Evolutionary conservation across 768 basidiomycete genomes (phyloP).

Genomic region (Hygrocybe punicea): DNA sequence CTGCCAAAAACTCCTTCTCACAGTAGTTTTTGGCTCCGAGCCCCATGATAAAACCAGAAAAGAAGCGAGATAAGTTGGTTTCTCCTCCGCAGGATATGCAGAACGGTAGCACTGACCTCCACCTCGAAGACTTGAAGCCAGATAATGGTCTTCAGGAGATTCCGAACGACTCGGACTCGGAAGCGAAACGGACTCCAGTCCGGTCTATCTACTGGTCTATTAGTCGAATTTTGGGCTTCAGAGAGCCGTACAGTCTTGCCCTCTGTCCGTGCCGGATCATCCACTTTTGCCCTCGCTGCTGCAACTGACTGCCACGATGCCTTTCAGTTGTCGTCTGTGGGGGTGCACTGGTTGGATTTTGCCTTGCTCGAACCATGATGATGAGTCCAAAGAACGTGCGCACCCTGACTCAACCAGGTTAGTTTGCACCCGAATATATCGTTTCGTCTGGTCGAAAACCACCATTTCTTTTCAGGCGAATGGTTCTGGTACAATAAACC

Average conservation of each 20-base stretch:
- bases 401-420: constrained; percentile 3
- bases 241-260: constrained; percentile 20
- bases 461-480: constrained; percentile 18
- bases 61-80: no score
- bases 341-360: constrained; percentile 26
- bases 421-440: neutral
- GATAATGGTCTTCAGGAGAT: no score
- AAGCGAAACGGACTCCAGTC: no score
- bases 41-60: no score
- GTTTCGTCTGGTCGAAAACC: neutral
- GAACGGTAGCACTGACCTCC: no score
- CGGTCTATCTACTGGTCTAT: constrained; percentile 20
- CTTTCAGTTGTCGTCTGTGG: constrained; percentile 22
- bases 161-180: no score
- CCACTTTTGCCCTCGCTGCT: neutral
- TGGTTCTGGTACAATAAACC: constrained; percentile 23
- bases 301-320: neutral
- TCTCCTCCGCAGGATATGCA: no score
- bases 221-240: constrained; percentile 26
- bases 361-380: constrained; percentile 18
- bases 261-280: constrained; percentile 13
- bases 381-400: constrained; percentile 16
- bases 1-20: no score
- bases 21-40: no score
- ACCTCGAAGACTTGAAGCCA: no score